These are phyloP conservation scores for Apiospora pterosperma DNA, from an alignment of 2,329 filamentous ascomycete genomes.

Conservation along the genomic window DNA sequence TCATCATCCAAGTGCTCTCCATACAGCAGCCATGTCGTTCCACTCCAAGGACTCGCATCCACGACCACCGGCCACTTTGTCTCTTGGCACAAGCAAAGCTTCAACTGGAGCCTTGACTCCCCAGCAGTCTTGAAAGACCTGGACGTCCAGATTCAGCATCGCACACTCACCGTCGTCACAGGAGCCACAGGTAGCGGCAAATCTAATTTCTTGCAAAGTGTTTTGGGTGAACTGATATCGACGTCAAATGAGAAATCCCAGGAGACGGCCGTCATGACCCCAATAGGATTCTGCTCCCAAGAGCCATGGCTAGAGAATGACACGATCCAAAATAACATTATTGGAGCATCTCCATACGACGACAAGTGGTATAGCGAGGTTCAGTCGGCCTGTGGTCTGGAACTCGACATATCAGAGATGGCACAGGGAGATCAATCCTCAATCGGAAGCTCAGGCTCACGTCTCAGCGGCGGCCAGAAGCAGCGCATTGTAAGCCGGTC, in stretches of 20 bases:
- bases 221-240: constrained; percentile 8
- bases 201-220: constrained; percentile 7
- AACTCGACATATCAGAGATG: constrained; percentile 11
- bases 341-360: constrained; percentile 11
- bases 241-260: too few relatives aligned
- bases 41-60: background rate
- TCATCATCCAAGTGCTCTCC: too few relatives aligned
- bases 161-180: constrained; percentile 5
- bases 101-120: background rate
- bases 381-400: constrained; percentile 9
- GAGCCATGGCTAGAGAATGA: constrained; percentile 13
- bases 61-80: background rate
- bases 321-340: constrained; percentile 13
- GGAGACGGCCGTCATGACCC: background rate
- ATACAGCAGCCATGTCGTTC: too few relatives aligned
- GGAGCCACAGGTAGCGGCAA: constrained; percentile 14
- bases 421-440: constrained; percentile 18
- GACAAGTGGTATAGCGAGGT: constrained; percentile 10
- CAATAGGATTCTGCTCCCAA: constrained; percentile 10
- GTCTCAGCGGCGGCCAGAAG: constrained; percentile 19
- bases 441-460: constrained; percentile 22
- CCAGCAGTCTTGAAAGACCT: constrained; percentile 9
- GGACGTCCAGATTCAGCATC: constrained; percentile 9
- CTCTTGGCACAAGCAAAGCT: too few relatives aligned
- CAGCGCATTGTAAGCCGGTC: constrained; percentile 14